phyloP scores from a whole-genome alignment of 2,329 filamentous ascomycete species.

The Geosmithia morbida region DNA sequence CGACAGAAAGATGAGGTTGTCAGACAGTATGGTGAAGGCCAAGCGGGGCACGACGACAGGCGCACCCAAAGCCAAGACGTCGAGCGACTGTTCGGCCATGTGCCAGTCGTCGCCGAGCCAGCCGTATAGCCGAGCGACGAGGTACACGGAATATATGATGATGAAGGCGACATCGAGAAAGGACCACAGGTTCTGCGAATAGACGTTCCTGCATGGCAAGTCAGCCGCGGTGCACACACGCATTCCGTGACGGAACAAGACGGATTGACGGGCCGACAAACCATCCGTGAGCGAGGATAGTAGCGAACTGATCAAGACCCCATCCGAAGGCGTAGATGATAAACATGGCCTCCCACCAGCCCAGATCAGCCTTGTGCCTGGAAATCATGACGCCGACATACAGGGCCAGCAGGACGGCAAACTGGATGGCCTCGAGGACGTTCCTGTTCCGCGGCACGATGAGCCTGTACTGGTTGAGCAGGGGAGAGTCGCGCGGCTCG shows the following conservation, averaged over 20 bases:
- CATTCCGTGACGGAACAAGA: too few species aligned
- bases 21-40: slow-evolving; percentile 70
- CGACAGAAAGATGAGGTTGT: slow-evolving; percentile 73
- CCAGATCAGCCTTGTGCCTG: slow-evolving; percentile 42
- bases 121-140: slow-evolving; percentile 53
- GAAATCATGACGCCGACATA: slow-evolving; percentile 62
- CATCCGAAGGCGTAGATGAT: slow-evolving; percentile 63
- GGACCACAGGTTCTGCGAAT: slow-evolving; percentile 80
- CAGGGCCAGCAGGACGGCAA: slow-evolving; percentile 50
- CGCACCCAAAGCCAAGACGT: slow-evolving; percentile 66
- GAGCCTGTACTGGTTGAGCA: slow-evolving; percentile 74
- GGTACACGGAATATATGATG: slow-evolving; percentile 55
- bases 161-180: slow-evolving; percentile 72
- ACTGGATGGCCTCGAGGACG: slow-evolving; percentile 60
- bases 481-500: slow-evolving; percentile 57
- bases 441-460: slow-evolving; percentile 70
- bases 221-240: background rate
- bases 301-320: slow-evolving; percentile 65
- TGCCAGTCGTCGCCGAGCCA: slow-evolving; percentile 32
- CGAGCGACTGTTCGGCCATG: slow-evolving; percentile 52
- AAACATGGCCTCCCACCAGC: slow-evolving; percentile 50
- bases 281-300: slow-evolving; percentile 60
- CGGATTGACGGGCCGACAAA: slow-evolving; percentile 14
- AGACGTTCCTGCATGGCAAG: slow-evolving; percentile 46
- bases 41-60: slow-evolving; percentile 65